Evolutionary conservation across 2,329 filamentous ascomycete genomes (phyloP).

Genomic region (Clathrospora elynae): DNA sequence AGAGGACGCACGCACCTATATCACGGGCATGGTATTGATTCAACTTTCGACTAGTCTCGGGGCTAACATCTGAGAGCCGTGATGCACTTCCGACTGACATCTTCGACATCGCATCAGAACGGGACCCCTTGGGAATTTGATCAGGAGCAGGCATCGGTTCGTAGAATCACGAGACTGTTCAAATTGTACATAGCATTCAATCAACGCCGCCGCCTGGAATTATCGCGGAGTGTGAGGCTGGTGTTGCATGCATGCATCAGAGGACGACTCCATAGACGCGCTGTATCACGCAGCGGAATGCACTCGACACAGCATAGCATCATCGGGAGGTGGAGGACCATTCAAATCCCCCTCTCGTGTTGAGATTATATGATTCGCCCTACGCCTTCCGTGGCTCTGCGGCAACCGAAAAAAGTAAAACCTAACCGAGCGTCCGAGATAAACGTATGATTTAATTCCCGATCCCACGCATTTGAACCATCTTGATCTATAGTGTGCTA

Average conservation of each 20-base stretch:
- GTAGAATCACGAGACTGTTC: slow-evolving; percentile 15
- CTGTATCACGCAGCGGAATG: slow-evolving; percentile 34
- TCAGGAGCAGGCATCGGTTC: slow-evolving; percentile 1
- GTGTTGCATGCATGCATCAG: slow-evolving; percentile 30
- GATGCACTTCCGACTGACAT: slow-evolving; percentile 10
- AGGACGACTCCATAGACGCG: slow-evolving; percentile 19
- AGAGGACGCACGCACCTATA: slow-evolving; percentile 17
- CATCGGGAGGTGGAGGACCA: slow-evolving; percentile 15
- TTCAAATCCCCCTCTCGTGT: slow-evolving; percentile 26
- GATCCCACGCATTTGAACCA: slow-evolving; percentile 39
- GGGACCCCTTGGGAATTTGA: too few relatives aligned
- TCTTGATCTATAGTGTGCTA: too few relatives aligned
- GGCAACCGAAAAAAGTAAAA: slow-evolving; percentile 40
- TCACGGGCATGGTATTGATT: slow-evolving; percentile 18
- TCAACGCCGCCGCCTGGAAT: slow-evolving; percentile 22
- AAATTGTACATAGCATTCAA: slow-evolving; percentile 7
- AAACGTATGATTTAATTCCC: slow-evolving; percentile 16
- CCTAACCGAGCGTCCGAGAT: slow-evolving; percentile 31
- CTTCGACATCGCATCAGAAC: slow-evolving; percentile 5
- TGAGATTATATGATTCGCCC: slow-evolving; percentile 41
- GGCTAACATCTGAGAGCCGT: slow-evolving; percentile 14
- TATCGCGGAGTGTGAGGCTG: slow-evolving; percentile 34
- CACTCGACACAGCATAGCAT: slow-evolving; percentile 25
- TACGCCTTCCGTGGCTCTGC: slow-evolving; percentile 29
- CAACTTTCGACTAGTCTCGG: slow-evolving; percentile 22